Conservation (phyloP, 2,329 filamentous ascomycete genomes). For the Setomelanomma holmii region DNA sequence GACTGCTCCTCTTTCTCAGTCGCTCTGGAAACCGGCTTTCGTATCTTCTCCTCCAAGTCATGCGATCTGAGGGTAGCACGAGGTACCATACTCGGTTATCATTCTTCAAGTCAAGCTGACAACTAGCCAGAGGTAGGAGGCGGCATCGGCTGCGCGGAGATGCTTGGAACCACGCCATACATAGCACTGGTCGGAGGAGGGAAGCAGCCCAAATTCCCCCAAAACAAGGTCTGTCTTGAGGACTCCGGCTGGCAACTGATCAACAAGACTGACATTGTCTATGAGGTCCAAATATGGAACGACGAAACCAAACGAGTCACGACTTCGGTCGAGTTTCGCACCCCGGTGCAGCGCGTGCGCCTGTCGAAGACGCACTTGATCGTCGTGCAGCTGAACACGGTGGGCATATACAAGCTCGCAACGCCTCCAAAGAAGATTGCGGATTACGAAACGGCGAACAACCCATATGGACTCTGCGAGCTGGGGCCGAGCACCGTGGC, state of each 20-base stretch:
- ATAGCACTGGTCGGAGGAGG: constrained; percentile 90
- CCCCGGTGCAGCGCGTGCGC: constrained; percentile 79
- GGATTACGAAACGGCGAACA: constrained; percentile 85
- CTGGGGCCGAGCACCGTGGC: constrained; percentile 76
- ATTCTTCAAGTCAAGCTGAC: constrained; percentile 19
- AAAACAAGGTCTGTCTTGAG: constrained; percentile 72
- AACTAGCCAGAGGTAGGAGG: constrained; percentile 55
- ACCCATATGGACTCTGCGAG: constrained; percentile 80
- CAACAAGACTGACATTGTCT: constrained; percentile 34
- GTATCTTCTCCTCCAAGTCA: constrained; percentile 50
- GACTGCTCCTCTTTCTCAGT: constrained; percentile 87
- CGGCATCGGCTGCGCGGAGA: constrained; percentile 81
- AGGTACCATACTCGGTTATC: constrained; percentile 22
- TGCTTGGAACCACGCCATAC: constrained; percentile 87
- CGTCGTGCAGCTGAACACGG: constrained; percentile 80
- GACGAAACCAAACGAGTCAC: constrained; percentile 78
- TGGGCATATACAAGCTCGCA: constrained; percentile 81
- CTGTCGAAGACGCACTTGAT: constrained; percentile 78
- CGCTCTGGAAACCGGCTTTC: constrained; percentile 84
- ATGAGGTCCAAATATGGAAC: constrained; percentile 86
- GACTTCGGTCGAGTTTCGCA: constrained; percentile 79
- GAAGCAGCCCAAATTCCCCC: constrained; percentile 81
- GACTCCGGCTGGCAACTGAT: constrained; percentile 35
- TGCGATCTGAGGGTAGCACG: constrained; percentile 41
- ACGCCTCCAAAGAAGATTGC: constrained; percentile 73